Percentiles rank a stretch among this genome's conserved stretches.
Evolutionary conservation across 83 land plant genomes (phyloP).

Genomic region (Picea abies): DNA sequence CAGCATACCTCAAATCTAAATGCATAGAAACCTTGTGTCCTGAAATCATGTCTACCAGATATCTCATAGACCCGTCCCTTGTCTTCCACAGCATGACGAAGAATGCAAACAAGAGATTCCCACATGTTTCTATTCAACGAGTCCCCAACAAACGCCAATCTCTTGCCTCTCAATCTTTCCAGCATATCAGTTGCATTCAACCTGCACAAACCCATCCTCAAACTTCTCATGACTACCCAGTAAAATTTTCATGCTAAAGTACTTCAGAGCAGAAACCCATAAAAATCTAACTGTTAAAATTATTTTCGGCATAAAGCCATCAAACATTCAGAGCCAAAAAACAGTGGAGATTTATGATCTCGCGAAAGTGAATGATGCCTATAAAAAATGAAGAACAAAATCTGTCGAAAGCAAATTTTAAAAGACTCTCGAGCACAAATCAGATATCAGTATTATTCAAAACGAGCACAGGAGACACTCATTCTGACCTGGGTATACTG

Average conservation of each 20-base stretch:
- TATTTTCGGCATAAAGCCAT: not conserved
- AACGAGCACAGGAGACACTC: too few species aligned
- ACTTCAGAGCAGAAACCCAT: too few species aligned
- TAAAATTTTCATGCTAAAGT: too few species aligned
- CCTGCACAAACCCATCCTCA: slow-evolving; percentile 24
- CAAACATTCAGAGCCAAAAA: not conserved
- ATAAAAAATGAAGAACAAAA: too few species aligned
- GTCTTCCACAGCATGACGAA: slow-evolving; percentile 50
- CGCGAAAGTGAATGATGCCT: not conserved
- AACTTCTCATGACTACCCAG: too few species aligned
- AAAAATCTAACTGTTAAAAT: too few species aligned
- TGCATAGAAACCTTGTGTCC: slow-evolving; percentile 62
- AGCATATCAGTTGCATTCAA: slow-evolving; percentile 65
- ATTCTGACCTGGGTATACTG: slow-evolving; percentile 54
- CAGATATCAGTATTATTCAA: too few species aligned
- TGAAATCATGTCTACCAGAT: slow-evolving; percentile 47
- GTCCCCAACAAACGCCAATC: slow-evolving; percentile 78
- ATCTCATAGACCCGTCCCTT: slow-evolving; percentile 52
- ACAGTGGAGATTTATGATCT: too few species aligned
- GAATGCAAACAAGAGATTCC: slow-evolving; percentile 73
- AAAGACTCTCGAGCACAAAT: too few species aligned
- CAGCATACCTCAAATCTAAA: slow-evolving; percentile 59
- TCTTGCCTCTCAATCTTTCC: slow-evolving; percentile 56
- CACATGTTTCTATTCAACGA: slow-evolving; percentile 83
- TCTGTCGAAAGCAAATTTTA: too few species aligned